Base-by-base conservation (phyloP, 345 rosid species). In the Populus simonii region DNA sequence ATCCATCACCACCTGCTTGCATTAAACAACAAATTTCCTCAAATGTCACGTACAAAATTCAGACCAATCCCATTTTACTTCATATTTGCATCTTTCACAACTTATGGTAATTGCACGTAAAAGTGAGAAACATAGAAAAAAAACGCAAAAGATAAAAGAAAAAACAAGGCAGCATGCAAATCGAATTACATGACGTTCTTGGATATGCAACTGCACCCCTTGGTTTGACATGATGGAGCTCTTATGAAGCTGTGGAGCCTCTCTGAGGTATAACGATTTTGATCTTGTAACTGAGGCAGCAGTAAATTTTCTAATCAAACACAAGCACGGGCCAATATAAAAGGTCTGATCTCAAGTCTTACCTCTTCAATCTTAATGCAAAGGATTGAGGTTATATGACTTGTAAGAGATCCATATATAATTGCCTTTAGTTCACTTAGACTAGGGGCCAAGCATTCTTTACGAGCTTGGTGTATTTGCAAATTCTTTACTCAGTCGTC, bases 401-500 rank as follows among this genome's bases (percentile, higher is more conserved):
- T 43, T 43, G 3, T 43, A 43, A 43, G 47, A 43, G 47, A 43
- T 13, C 47, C 47, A 43, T 43, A 4, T 33, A 33, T 33, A 23
- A 39, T 29, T 39, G 6, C 16, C 65, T 31, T 70, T 20, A 38
- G 68, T 68, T 72, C 38, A 55, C 87, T 81, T 81, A 45, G 49
- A 78, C 72, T 76, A 23, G 76, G 53, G 68, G 49, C 31, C 29
- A 81, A 45, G 83, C 17, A 45, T 63, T 47, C 41, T 16, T 13
- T 66, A n/a, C 25, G 5, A 57, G 11, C 13, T 13, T 55, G 10
- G 18, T 71, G 45, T 22, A 29, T 22, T 77, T 49, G 49, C 61
- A 3, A 51, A 72, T 23, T 23, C 87, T 82, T 82, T 80, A 85
- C 87, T 82, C 85, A 78, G 39, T 80, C 71, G 84, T 79, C 73